Percentiles rank a stretch among this genome's conserved stretches.
phyloP scores from a whole-genome alignment of 164 flowering plant genomes.

The Taxillus chinensis region DNA sequence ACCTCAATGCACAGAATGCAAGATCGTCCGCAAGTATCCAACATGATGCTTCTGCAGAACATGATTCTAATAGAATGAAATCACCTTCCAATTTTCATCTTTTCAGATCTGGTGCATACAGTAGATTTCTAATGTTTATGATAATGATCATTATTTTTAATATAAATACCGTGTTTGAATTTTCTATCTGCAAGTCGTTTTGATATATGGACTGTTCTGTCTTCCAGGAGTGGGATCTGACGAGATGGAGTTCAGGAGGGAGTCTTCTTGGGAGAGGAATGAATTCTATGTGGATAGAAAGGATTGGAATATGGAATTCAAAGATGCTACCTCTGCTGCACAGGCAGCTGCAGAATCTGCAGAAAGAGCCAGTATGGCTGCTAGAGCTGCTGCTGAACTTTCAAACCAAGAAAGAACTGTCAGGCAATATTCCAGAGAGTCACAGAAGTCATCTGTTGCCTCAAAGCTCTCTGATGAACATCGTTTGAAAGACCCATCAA shows the following conservation, averaged over 20 bases:
- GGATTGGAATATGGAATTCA: conserved; percentile 71
- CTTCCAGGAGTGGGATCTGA: conserved; percentile 23
- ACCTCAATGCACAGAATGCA: conserved; percentile 13
- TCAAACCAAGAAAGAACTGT: neutral
- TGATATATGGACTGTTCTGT: neutral
- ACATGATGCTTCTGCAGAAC: conserved; percentile 16
- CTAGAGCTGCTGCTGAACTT: conserved; percentile 23
- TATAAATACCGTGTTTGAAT: no score
- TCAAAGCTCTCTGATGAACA: conserved; percentile 3
- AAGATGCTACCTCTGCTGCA: conserved; percentile 92
- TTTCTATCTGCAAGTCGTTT: no score
- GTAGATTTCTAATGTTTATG: neutral
- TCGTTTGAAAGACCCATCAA: conserved; percentile 3
- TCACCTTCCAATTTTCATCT: conserved; percentile 14
- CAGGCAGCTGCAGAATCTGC: conserved; percentile 99
- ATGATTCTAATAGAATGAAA: conserved; percentile 8
- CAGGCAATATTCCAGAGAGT: neutral
- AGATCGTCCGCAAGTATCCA: conserved; percentile 25
- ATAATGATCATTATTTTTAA: no score
- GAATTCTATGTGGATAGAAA: conserved; percentile 18
- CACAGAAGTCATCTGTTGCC: neutral
- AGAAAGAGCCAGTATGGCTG: conserved; percentile 89
- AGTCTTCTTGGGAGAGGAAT: conserved; percentile 20
- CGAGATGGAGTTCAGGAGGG: conserved; percentile 15
- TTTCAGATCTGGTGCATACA: conserved; percentile 30